Evolutionary conservation across 108 stramenopile genomes (phyloP).

Genomic region (Nannochloropsis oceanica): DNA sequence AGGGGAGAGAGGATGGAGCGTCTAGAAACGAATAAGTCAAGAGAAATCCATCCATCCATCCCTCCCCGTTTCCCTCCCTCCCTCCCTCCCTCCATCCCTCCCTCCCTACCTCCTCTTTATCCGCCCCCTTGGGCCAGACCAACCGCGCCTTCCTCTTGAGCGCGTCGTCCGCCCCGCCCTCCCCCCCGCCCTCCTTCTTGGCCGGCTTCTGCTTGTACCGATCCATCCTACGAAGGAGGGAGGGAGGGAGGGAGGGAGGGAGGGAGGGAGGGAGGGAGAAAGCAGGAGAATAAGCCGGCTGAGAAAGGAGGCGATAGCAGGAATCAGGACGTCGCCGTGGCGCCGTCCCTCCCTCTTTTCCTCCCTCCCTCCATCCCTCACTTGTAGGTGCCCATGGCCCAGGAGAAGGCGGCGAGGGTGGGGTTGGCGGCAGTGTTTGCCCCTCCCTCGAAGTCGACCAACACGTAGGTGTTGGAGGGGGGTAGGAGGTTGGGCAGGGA

Average conservation of each 20-base stretch:
- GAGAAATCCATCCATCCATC: neutral
- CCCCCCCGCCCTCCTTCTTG: neutral
- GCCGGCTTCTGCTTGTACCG: constrained; percentile 3
- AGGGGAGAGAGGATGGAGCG: too few species aligned
- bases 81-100: neutral
- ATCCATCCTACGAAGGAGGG: neutral
- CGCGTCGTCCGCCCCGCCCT: neutral
- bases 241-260: neutral
- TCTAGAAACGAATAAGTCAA: too few species aligned
- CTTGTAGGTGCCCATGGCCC: neutral
- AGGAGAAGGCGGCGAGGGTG: neutral
- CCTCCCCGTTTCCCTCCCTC: neutral
- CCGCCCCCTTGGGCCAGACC: constrained; percentile 4
- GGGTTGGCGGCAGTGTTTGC: neutral
- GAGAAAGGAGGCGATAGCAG: neutral
- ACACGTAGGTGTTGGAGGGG: neutral
- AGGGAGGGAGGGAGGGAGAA: neutral
- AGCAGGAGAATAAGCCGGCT: neutral
- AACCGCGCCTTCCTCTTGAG: neutral
- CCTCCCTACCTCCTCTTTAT: neutral
- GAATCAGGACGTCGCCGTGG: neutral
- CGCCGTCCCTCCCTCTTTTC: neutral
- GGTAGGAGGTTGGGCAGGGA: neutral
- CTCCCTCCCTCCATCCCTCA: neutral
- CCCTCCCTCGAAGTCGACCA: neutral